phyloP scores from a whole-genome alignment of 2,329 filamentous ascomycete species.

The Trichoderma guizhouense region DNA sequence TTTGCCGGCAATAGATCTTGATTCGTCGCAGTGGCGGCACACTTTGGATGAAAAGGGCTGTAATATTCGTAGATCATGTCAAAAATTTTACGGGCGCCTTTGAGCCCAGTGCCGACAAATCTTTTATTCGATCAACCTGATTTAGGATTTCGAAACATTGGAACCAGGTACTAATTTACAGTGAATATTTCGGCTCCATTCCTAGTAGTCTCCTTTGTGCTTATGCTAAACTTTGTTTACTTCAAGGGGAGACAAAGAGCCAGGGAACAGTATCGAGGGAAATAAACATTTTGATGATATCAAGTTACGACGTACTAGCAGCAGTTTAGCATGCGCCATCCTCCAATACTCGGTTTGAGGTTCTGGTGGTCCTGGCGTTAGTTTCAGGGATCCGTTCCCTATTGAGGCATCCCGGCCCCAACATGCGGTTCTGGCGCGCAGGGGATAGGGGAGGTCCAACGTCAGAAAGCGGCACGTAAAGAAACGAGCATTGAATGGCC shows the following conservation, averaged over 20 bases:
- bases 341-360: background rate
- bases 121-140: background rate
- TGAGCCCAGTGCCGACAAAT: background rate
- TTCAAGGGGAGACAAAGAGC: background rate
- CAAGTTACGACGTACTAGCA: background rate
- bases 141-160: conserved; percentile 14
- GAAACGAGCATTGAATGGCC: background rate
- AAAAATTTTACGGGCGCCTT: background rate
- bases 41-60: background rate
- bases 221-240: background rate
- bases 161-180: background rate
- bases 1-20: background rate
- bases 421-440: background rate
- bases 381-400: conserved; percentile 13
- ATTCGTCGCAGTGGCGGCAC: background rate
- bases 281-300: background rate
- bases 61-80: background rate
- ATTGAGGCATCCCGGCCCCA: background rate
- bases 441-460: conserved; percentile 2
- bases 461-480: background rate
- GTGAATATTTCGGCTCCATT: conserved; percentile 4
- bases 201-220: background rate
- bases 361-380: conserved; percentile 1
- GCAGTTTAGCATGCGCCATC: background rate
- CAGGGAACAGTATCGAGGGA: background rate